Base-by-base conservation (phyloP, 805 yeast species). In the Yarrowia hollandica region DNA sequence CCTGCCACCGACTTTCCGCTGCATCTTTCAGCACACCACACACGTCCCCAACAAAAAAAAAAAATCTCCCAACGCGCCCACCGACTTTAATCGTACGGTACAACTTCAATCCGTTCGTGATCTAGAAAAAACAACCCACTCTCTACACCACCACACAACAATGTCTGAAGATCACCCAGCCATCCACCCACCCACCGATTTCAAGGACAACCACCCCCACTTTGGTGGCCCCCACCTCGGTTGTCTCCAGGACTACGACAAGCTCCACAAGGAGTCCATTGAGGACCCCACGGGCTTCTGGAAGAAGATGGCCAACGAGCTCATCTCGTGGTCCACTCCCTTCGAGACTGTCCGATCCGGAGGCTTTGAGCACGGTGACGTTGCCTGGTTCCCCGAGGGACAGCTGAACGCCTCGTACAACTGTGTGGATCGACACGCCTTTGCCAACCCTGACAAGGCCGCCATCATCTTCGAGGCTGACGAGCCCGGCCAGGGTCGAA, bases 341-440 rank as follows among this genome's bases (percentile, higher is more conserved):
- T 91, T 88, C 73, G 77, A 79, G 66, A 77, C 80, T 61, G 94
- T 80, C 18, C 64, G 75, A 60, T 74, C 74, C 56, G 96, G 94
- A 33, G 78, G 86, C 58, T 80, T 86, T 64, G 80, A 78, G 64
- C 74, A 84, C 65, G 96, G 92, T 63, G 96, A 89, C 69, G 76
- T 84, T 56, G 90, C 97, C 33, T 94, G 98, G 98, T 94, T 94
- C 69, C 74, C 90, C 52, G 91, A 89, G 63, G 99, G 99, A 69
- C 84, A 87, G 75, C 79, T 92, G 70, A 94, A 94, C 70, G 99
- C 99, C 37, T 78, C 86, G 64, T 92, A 88, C 77, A 92, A 92
- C 75, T 86, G 94, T 73, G 96, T 92, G 64, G 99, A 92, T 73
- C 83, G 98, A 73, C 96, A 94, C 78, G 99, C 99, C 4, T 77